Conservation (phyloP, 495 filamentous ascomycete genomes). For the Trichoderma erinaceum region DNA sequence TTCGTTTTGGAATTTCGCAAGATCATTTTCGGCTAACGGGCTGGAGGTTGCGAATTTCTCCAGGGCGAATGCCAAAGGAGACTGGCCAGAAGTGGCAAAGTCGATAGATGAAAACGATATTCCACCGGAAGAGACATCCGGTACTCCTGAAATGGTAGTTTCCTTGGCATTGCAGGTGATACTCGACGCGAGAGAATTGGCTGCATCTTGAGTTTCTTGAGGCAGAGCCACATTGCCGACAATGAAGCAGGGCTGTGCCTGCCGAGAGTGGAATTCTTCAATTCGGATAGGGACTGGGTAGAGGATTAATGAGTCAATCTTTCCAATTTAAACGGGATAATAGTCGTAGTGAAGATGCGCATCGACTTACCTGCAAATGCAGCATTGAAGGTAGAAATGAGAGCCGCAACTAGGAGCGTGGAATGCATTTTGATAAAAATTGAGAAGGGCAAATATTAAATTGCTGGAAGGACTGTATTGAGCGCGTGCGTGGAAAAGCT, state of each 20-base stretch:
- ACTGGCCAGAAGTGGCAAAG: constrained; percentile 34
- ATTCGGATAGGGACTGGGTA: too few relatives aligned
- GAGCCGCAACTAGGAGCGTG: too few relatives aligned
- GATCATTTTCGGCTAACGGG: constrained; percentile 34
- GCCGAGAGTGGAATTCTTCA: too few relatives aligned
- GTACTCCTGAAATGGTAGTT: constrained; percentile 35
- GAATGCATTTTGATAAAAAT: too few relatives aligned
- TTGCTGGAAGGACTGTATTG: too few relatives aligned
- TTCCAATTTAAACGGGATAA: too few relatives aligned
- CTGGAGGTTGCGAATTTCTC: constrained; percentile 36
- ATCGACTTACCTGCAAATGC: too few relatives aligned
- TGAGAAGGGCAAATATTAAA: too few relatives aligned
- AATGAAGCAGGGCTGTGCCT: constrained; percentile 33
- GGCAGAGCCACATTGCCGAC: constrained; percentile 37
- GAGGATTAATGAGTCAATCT: too few relatives aligned
- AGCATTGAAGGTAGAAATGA: too few relatives aligned
- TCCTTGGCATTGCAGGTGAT: constrained; percentile 34
- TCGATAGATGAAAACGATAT: constrained; percentile 40
- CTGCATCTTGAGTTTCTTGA: constrained; percentile 28
- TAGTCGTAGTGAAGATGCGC: too few relatives aligned
- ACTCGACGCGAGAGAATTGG: constrained; percentile 25
- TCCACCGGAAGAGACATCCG: constrained; percentile 38
- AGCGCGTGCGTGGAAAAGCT: too few relatives aligned
- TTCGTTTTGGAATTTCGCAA: constrained; percentile 35
- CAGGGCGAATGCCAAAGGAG: constrained; percentile 38